Percentiles rank a stretch among this genome's conserved stretches.
Conservation (phyloP, 2,329 filamentous ascomycete genomes). For the Ceratocystis ficicola region DNA sequence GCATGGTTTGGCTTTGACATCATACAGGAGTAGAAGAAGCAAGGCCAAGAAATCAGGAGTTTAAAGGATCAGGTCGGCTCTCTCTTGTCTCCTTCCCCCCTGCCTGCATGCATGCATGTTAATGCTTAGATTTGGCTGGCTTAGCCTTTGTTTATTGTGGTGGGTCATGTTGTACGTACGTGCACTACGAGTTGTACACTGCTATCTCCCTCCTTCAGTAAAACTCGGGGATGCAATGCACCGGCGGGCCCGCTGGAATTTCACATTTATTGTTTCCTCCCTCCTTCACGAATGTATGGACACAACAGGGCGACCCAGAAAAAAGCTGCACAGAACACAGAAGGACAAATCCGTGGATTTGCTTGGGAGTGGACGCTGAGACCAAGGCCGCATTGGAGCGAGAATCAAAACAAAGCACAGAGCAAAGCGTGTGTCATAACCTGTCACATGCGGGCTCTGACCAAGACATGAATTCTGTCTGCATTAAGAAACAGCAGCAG, state of each 20-base stretch:
- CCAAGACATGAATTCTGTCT: background rate
- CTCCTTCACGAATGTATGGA: background rate
- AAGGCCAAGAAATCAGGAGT: background rate
- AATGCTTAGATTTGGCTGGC: background rate
- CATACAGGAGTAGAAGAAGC: background rate
- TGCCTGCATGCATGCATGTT: background rate
- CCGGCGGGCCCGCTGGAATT: constrained; percentile 1
- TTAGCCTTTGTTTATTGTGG: background rate
- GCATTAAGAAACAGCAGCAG: background rate
- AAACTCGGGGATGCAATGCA: constrained; percentile 1
- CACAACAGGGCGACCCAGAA: background rate
- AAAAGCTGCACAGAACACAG: background rate
- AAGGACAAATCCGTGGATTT: background rate
- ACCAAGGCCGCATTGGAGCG: background rate
- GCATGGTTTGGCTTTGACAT: background rate
- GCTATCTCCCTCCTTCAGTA: background rate
- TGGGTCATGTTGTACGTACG: background rate
- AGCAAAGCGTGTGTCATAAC: background rate
- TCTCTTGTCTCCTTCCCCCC: background rate
- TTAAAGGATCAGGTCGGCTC: background rate
- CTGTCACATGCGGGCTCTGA: background rate
- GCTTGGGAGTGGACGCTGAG: background rate
- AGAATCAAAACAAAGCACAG: background rate
- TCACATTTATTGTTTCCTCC: background rate
- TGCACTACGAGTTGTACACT: background rate